Evolutionary conservation across 768 basidiomycete genomes (phyloP).

Genomic region (Podaxis mareebaensis): DNA sequence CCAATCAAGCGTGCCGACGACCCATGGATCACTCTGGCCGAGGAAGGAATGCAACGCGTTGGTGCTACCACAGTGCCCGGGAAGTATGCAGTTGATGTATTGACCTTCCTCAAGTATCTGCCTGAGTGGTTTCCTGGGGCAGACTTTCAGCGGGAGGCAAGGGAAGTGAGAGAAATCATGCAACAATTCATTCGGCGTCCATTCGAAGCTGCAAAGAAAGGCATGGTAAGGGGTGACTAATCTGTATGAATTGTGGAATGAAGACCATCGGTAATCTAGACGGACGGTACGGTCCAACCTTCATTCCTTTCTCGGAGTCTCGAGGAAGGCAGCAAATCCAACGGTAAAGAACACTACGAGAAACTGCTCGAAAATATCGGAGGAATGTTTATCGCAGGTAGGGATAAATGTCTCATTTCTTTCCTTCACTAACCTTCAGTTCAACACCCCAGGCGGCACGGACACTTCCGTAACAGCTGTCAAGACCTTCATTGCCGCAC

Average conservation of each 20-base stretch:
- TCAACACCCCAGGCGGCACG: conserved; percentile 1
- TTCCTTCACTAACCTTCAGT: not conserved
- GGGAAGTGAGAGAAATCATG: conserved; percentile 35
- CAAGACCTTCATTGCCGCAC: not conserved
- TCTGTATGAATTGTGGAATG: not conserved
- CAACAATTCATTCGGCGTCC: conserved; percentile 35
- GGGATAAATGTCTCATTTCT: not conserved
- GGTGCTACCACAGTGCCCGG: conserved; percentile 16
- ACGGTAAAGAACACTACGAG: not conserved
- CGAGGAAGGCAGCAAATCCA: not conserved
- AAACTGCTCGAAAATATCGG: conserved; percentile 3
- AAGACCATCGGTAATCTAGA: not conserved
- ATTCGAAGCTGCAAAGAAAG: conserved; percentile 23
- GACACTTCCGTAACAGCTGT: conserved; percentile 15
- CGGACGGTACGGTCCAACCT: not conserved
- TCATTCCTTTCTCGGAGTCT: conserved; percentile 11
- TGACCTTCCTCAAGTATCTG: conserved; percentile 36
- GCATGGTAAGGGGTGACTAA: conserved; percentile 18
- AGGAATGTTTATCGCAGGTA: conserved; percentile 9
- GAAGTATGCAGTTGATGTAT: conserved; percentile 38
- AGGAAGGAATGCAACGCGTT: conserved; percentile 24
- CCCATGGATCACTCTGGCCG: conserved; percentile 29
- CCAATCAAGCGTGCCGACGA: conserved; percentile 22
- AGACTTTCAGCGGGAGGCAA: conserved; percentile 49
- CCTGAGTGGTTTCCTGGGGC: conserved; percentile 60